Conservation (phyloP, 768 basidiomycete genomes). For the Termitomyces sp. region DNA sequence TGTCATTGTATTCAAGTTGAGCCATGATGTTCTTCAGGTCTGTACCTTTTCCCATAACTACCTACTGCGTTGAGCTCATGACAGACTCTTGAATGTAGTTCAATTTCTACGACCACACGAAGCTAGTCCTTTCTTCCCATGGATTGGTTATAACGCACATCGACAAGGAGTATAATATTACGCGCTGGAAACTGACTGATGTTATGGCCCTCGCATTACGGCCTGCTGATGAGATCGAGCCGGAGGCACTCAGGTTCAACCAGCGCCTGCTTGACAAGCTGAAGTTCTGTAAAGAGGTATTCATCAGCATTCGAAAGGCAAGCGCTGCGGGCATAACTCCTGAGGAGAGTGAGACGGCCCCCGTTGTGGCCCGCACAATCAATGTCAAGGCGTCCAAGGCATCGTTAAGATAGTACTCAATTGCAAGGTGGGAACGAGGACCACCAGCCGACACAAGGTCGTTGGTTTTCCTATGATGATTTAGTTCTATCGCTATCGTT, state of each 20-base stretch:
- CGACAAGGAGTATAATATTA: constrained; percentile 80
- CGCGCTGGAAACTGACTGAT: constrained; percentile 65
- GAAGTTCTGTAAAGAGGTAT: constrained; percentile 82
- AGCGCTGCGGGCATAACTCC: constrained; percentile 33
- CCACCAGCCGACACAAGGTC: constrained; percentile 7
- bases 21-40: constrained; percentile 94
- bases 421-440: not conserved
- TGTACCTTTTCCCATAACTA: constrained; percentile 16
- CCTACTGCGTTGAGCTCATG: not conserved
- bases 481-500: constrained; percentile 1
- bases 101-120: constrained; percentile 98
- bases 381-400: constrained; percentile 12
- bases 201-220: constrained; percentile 54
- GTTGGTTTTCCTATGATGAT: not conserved
- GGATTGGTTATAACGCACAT: constrained; percentile 84
- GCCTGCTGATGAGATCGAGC: constrained; percentile 31
- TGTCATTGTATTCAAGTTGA: constrained; percentile 94
- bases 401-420: constrained; percentile 11
- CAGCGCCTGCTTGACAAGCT: constrained; percentile 71
- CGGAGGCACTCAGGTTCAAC: constrained; percentile 55
- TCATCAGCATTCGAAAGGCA: constrained; percentile 62
- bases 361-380: not conserved
- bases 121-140: constrained; percentile 80
- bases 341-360: constrained; percentile 16
- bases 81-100: constrained; percentile 49